Conservation (phyloP, 1,284 basidiomycete species). For the Ceratobasidium sp. region DNA sequence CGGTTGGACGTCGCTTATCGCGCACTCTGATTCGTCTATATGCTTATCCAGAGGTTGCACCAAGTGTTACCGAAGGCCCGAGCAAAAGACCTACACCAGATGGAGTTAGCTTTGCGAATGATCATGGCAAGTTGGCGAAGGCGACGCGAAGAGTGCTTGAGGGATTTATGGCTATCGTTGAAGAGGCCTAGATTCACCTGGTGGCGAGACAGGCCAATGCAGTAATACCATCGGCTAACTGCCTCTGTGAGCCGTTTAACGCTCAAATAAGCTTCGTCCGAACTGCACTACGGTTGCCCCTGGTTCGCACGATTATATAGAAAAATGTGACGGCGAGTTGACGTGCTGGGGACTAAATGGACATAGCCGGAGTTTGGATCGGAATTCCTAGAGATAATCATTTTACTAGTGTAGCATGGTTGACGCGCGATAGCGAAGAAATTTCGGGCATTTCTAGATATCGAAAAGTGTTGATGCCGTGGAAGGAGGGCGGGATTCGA, state of each 20-base stretch:
- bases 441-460: not conserved
- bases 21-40: constrained; percentile 32
- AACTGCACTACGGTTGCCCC: too few relatives aligned
- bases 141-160: constrained; percentile 20
- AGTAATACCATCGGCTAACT: too few relatives aligned
- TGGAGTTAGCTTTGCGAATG: constrained; percentile 28
- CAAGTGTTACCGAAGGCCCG: constrained; percentile 38
- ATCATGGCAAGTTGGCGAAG: constrained; percentile 21
- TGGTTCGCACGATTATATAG: too few relatives aligned
- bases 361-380: constrained; percentile 19
- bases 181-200: constrained; percentile 12
- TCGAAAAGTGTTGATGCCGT: too few relatives aligned
- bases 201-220: not conserved
- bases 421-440: not conserved
- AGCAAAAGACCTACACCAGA: constrained; percentile 22
- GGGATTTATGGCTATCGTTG: constrained; percentile 6
- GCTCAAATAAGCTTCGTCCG: too few relatives aligned
- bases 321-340: not conserved
- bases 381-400: constrained; percentile 24
- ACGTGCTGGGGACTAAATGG: constrained; percentile 3
- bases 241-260: too few relatives aligned
- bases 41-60: constrained; percentile 36
- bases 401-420: not conserved
- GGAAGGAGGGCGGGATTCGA: too few relatives aligned
- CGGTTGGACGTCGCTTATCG: constrained; percentile 32